phyloP scores from a whole-genome alignment of 331 rosid species.

The Telfairia occidentalis region DNA sequence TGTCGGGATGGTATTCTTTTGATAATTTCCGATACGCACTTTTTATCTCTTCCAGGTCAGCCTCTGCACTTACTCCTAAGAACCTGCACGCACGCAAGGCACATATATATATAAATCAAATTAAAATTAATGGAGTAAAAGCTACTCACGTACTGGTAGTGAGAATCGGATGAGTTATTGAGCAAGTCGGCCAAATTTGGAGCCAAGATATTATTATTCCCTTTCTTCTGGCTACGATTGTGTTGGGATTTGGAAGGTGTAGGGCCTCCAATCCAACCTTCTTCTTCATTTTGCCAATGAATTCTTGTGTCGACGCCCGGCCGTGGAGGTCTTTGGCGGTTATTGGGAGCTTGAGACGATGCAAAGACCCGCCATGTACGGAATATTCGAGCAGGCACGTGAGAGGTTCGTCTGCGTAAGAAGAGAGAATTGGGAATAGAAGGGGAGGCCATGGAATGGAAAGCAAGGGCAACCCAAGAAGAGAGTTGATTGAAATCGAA shows the following conservation, averaged over 20 bases:
- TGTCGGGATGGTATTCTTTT: slow-evolving; percentile 97
- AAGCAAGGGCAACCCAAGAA: not conserved
- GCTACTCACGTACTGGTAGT: slow-evolving; percentile 57
- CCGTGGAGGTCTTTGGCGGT: slow-evolving; percentile 34
- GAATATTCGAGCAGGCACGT: not conserved
- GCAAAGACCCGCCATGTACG: not conserved
- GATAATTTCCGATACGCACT: slow-evolving; percentile 64
- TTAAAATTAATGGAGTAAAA: not conserved
- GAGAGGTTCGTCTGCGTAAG: not conserved
- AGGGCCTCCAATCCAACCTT: slow-evolving; percentile 77
- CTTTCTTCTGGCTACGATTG: slow-evolving; percentile 4
- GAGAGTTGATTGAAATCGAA: not conserved
- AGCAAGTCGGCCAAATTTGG: slow-evolving; percentile 55
- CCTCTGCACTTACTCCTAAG: slow-evolving; percentile 57
- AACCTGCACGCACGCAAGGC: slow-evolving; percentile 28
- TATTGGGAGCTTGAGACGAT: slow-evolving; percentile 18
- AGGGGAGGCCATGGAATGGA: not conserved
- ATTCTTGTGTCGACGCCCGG: slow-evolving; percentile 81
- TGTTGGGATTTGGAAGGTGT: not conserved
- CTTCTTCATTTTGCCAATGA: slow-evolving; percentile 75
- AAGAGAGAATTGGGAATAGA: slow-evolving; percentile 5
- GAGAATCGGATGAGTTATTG: slow-evolving; percentile 47
- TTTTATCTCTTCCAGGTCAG: slow-evolving; percentile 72
- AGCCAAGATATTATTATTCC: slow-evolving; percentile 24
- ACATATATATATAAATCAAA: not conserved